Base-by-base conservation (phyloP, 2,329 filamentous ascomycete species). In the Rhynchosporium graminicola region DNA sequence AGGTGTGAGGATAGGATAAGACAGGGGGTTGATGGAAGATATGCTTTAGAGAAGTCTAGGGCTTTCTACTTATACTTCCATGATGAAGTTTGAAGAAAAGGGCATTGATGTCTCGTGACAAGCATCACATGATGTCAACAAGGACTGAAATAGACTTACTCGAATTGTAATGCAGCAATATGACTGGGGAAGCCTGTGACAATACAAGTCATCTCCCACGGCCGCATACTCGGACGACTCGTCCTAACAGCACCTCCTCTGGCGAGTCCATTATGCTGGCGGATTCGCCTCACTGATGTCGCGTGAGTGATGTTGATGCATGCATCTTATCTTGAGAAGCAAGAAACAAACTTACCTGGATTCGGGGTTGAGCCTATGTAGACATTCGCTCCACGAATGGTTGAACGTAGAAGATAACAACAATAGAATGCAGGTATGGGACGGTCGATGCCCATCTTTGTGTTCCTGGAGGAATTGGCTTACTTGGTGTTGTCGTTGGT, bases 331-430 rank as follows among this genome's bases (percentile, higher is more conserved):
- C 26, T 31, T 48, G 13, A 4, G 8, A 33, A 26, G 20, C 4
- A 26, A 15, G n/a, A 10, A 36, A 36, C 9, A 10, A 29, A 51
- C 68, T 60, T 64, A 72, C 72, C 69, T 68, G 95, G 94, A 72
- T 97, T 87, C 0, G 93, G 93, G 0, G 95, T 98, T 48, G 91
- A 96, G 59, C 95, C 95, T 60, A 98, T 89, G 76, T 99, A 99
- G 33, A 94, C 82, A 51, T 75, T 78, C 2, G 83, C 86, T 33
- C 86, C 87, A 51, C 85, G 83, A 9, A 92, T 82, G 0, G 88
- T 92, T 0, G 94, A 97, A 26, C 93, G 89, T 42, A 98, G 84
- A 15, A 98, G 84, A 75, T 99, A 98, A 74, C 95, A 96, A 69
- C 91, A 92, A 74, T 98, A 98, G 67, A 97, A 88, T 1, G 93